Evolutionary conservation across 2,329 filamentous ascomycete species (phyloP).

Genomic region (Zelopaecilomyces penicillatus): DNA sequence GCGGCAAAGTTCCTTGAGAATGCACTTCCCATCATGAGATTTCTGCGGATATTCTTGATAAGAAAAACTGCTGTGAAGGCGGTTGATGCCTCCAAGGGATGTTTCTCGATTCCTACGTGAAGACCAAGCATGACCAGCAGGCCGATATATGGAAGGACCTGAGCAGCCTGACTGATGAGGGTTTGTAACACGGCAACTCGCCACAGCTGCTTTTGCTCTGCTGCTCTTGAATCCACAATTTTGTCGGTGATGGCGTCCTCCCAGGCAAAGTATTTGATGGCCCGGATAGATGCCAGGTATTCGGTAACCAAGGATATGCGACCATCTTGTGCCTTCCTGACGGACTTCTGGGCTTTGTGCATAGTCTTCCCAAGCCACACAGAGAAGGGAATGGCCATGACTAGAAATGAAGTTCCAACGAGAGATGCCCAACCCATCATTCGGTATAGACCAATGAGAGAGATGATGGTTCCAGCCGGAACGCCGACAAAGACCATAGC

Average conservation of each 20-base stretch:
- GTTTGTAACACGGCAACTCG: constrained; percentile 39
- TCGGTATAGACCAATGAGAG: constrained; percentile 43
- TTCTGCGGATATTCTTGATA: constrained; percentile 43
- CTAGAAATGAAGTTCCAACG: constrained; percentile 40
- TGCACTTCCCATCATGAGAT: constrained; percentile 41
- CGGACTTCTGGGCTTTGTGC: constrained; percentile 40
- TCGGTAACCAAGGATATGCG: constrained; percentile 51
- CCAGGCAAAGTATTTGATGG: constrained; percentile 55
- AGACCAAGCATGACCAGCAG: constrained; percentile 47
- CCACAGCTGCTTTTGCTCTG: constrained; percentile 49
- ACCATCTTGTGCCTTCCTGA: constrained; percentile 46
- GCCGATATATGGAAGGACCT: constrained; percentile 43
- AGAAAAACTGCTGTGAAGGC: constrained; percentile 50
- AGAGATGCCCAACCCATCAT: constrained; percentile 49
- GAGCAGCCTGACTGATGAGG: constrained; percentile 39
- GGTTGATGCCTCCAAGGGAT: constrained; percentile 44
- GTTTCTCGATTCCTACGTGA: constrained; percentile 39
- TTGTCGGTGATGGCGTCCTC: constrained; percentile 44
- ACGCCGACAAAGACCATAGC: constrained; percentile 38
- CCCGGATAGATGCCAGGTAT: constrained; percentile 48
- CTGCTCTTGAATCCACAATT: constrained; percentile 39
- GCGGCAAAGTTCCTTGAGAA: constrained; percentile 28
- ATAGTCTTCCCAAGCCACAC: constrained; percentile 40
- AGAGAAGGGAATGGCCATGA: constrained; percentile 42
- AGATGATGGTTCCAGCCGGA: constrained; percentile 38